Percentiles rank a stretch among this genome's conserved stretches.
phyloP scores from a whole-genome alignment of 495 filamentous ascomycete species.

The Staphylotrichum tortipilum region DNA sequence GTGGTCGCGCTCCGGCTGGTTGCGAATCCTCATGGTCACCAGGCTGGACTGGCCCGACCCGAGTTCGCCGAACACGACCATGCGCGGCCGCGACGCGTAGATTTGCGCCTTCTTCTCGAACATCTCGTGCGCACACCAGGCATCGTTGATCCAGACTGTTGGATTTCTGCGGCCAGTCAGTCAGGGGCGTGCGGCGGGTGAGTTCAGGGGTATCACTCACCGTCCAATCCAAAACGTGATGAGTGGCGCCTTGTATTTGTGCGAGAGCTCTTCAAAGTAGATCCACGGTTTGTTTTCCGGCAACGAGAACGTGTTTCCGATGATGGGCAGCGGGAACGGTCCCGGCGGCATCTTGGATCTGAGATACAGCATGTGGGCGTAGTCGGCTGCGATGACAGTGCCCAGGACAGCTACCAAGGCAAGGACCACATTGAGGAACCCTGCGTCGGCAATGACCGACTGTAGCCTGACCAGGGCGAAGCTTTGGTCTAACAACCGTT shows the following conservation, averaged over 20 bases:
- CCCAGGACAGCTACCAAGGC: conserved; percentile 20
- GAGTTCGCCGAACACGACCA: conserved; percentile 53
- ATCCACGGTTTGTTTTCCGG: conserved; percentile 57
- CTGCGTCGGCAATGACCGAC: conserved; percentile 6
- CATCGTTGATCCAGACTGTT: conserved; percentile 59
- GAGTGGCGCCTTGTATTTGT: conserved; percentile 42
- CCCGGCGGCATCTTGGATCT: conserved; percentile 49
- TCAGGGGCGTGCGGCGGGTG: not conserved
- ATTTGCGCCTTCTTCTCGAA: conserved; percentile 50
- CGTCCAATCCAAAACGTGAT: conserved; percentile 58
- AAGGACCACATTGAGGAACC: conserved; percentile 11
- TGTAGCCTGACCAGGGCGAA: conserved; percentile 17
- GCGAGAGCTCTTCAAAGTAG: conserved; percentile 52
- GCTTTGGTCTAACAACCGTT: conserved; percentile 12
- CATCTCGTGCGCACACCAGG: conserved; percentile 48
- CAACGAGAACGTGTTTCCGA: conserved; percentile 51
- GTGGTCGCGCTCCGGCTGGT: conserved; percentile 44
- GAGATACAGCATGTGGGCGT: conserved; percentile 42
- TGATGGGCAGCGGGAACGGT: conserved; percentile 40
- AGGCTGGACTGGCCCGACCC: conserved; percentile 50
- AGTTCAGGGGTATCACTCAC: conserved; percentile 14
- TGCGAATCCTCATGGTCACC: conserved; percentile 46
- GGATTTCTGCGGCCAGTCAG: conserved; percentile 36
- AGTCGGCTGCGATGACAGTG: conserved; percentile 35
- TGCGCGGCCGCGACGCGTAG: conserved; percentile 45